Conservation (phyloP, 192 early-diverging fungal genomes). For the Coemansia sp. region DNA sequence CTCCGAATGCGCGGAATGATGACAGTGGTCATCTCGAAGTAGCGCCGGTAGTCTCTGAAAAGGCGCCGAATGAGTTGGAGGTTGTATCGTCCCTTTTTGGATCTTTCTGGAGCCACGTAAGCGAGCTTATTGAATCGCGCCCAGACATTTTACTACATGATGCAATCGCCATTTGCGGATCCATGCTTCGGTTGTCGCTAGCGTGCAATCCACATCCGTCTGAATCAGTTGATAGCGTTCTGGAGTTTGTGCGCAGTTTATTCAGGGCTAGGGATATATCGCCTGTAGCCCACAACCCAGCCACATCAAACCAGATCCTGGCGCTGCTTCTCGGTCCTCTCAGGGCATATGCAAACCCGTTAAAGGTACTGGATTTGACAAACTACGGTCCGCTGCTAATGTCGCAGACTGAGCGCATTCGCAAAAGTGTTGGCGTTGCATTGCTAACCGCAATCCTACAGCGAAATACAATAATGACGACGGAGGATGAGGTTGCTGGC, state of each 20-base stretch:
- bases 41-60: not conserved
- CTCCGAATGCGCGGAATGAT: not conserved
- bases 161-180: constrained; percentile 85
- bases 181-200: constrained; percentile 87
- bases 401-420: constrained; percentile 80
- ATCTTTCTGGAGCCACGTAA: constrained; percentile 97
- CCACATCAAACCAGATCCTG: constrained; percentile 75
- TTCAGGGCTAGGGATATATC: constrained; percentile 62
- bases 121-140: constrained; percentile 86
- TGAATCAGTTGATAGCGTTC: constrained; percentile 87
- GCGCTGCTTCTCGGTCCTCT: constrained; percentile 84
- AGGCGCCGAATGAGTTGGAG: constrained; percentile 31
- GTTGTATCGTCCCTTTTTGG: constrained; percentile 72
- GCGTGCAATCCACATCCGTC: constrained; percentile 83
- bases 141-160: constrained; percentile 93
- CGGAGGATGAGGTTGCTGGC: constrained; percentile 44
- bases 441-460: constrained; percentile 72
- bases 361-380: constrained; percentile 68
- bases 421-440: constrained; percentile 80
- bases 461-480: constrained; percentile 61
- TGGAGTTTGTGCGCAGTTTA: constrained; percentile 86
- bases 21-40: not conserved
- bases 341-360: constrained; percentile 70
- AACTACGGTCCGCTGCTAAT: constrained; percentile 85
- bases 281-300: constrained; percentile 70